Evolutionary conservation across 2,329 filamentous ascomycete genomes (phyloP).

Genomic region (Leptographium flavum): DNA sequence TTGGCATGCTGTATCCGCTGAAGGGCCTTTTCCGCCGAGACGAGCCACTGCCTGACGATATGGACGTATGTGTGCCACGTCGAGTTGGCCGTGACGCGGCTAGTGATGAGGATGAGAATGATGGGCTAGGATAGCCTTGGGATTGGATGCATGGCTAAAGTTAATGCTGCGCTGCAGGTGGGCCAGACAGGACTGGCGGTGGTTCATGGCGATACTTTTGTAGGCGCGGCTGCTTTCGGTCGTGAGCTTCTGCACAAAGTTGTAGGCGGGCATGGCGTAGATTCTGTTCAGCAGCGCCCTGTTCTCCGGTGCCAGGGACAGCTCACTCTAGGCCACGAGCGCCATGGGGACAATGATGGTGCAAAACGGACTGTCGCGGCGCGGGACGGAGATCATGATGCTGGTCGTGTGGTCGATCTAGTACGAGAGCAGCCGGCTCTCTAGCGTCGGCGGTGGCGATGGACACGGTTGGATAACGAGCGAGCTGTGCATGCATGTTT

Average conservation of each 20-base stretch:
- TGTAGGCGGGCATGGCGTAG: slow-evolving; percentile 1
- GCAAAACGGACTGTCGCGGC: not conserved
- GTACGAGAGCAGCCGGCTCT: not conserved
- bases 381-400: not conserved
- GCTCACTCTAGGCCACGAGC: not conserved
- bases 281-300: not conserved
- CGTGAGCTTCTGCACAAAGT: not conserved
- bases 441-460: not conserved
- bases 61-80: not conserved
- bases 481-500: no score
- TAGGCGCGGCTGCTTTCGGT: not conserved
- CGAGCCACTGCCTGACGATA: not conserved
- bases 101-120: not conserved
- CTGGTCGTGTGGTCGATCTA: not conserved
- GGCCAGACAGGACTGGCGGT: not conserved
- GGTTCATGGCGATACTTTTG: not conserved
- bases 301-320: not conserved
- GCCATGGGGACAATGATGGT: slow-evolving; percentile 2
- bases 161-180: not conserved
- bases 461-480: no score
- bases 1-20: not conserved
- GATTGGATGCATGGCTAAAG: not conserved
- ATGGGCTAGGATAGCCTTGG: not conserved
- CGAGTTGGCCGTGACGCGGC: not conserved
- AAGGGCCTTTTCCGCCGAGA: not conserved